These are phyloP conservation scores for Vigna nakashimae DNA, from an alignment of 306 rosid genomes.

Conservation along the genomic window DNA sequence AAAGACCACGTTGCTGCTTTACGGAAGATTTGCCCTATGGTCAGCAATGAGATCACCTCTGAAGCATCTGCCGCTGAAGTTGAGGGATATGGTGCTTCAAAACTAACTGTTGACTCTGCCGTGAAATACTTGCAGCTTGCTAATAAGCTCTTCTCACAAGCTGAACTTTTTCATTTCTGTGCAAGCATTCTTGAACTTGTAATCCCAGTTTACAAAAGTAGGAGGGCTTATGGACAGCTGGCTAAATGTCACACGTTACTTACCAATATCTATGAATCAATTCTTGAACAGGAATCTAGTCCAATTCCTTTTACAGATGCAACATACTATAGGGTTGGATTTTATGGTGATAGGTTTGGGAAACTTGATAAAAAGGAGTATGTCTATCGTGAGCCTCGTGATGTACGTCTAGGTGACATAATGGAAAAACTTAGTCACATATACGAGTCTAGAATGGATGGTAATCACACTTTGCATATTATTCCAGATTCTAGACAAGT, in stretches of 20 bases:
- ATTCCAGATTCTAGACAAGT: constrained; percentile 99
- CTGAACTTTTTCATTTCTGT: constrained; percentile 96
- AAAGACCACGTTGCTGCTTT: constrained; percentile 90
- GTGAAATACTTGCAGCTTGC: constrained; percentile 98
- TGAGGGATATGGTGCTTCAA: constrained; percentile 98
- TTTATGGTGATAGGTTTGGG: constrained; percentile 89
- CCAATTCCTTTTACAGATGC: constrained; percentile 97
- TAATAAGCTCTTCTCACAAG: constrained; percentile 96
- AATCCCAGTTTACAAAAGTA: constrained; percentile 92
- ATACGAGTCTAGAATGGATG: constrained; percentile 93
- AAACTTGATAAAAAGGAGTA: constrained; percentile 88
- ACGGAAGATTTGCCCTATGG: constrained; percentile 97
- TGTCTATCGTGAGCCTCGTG: constrained; percentile 95
- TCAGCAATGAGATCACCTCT: constrained; percentile 92
- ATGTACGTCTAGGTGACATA: constrained; percentile 95
- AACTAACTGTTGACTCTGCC: constrained; percentile 93
- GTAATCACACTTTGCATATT: constrained; percentile 81
- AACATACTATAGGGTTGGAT: constrained; percentile 95
- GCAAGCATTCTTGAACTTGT: constrained; percentile 97
- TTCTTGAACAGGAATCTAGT: constrained; percentile 97
- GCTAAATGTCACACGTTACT: constrained; percentile 93
- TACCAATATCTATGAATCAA: constrained; percentile 85
- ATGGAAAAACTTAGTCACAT: constrained; percentile 98
- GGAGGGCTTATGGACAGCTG: constrained; percentile 90
- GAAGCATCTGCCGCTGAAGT: constrained; percentile 99